Evolutionary conservation across 2,329 filamentous ascomycete genomes (phyloP).

Genomic region (Aspergillus fumigatus): DNA sequence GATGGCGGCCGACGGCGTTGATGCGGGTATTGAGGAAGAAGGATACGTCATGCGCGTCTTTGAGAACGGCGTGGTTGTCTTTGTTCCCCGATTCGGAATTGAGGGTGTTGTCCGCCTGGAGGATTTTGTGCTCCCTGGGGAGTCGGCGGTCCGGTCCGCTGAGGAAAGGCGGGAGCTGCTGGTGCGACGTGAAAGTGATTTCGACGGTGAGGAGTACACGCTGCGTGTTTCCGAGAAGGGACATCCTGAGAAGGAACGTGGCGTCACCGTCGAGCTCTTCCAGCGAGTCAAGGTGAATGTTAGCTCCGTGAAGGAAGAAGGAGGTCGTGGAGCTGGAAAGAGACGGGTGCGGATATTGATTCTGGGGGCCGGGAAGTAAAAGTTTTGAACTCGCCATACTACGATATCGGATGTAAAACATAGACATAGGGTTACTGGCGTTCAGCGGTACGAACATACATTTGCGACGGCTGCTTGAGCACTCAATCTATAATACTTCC

Average conservation of each 20-base stretch:
- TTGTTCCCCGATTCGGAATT: conserved; percentile 92
- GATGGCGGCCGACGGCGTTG: conserved; percentile 30
- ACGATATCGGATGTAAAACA: background rate
- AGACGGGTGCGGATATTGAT: conserved; percentile 54
- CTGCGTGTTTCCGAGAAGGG: conserved; percentile 56
- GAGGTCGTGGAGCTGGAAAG: conserved; percentile 74
- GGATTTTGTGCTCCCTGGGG: conserved; percentile 70
- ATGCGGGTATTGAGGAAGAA: conserved; percentile 65
- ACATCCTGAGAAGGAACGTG: conserved; percentile 34
- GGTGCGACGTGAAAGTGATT: conserved; percentile 64
- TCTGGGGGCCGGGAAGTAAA: conserved; percentile 22
- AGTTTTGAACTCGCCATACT: conserved; percentile 1
- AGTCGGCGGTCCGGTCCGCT: conserved; percentile 27
- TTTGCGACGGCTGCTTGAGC: background rate
- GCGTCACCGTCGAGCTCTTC: conserved; percentile 71
- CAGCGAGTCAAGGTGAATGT: conserved; percentile 86
- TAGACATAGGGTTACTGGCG: background rate
- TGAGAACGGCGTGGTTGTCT: conserved; percentile 93
- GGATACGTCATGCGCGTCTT: conserved; percentile 97
- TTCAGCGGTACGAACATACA: background rate
- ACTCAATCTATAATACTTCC: background rate
- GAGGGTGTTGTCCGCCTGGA: conserved; percentile 84
- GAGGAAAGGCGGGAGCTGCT: conserved; percentile 31
- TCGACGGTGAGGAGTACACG: conserved; percentile 80
- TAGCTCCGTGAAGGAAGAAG: conserved; percentile 85